These are phyloP conservation scores for Morella rubra DNA, from an alignment of 306 rosid genomes.

Conservation along the genomic window DNA sequence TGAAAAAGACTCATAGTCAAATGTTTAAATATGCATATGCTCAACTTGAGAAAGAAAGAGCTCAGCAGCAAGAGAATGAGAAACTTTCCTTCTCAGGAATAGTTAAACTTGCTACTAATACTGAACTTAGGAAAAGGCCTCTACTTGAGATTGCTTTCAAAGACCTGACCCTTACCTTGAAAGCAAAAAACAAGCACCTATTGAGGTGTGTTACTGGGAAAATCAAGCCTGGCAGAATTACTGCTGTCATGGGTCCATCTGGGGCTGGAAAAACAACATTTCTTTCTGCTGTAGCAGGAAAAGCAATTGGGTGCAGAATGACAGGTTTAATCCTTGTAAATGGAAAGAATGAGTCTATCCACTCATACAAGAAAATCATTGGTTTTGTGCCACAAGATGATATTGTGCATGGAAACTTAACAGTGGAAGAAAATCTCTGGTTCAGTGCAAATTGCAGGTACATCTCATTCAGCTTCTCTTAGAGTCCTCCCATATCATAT, in stretches of 20 bases:
- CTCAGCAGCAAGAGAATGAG: conserved; percentile 69
- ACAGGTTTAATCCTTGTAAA: conserved; percentile 80
- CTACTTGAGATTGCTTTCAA: conserved; percentile 85
- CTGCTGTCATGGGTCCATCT: conserved; percentile 98
- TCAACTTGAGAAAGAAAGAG: conserved; percentile 92
- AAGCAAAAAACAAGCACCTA: conserved; percentile 70
- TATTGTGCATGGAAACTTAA: conserved; percentile 90
- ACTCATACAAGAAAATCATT: conserved; percentile 78
- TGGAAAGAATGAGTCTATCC: conserved; percentile 77
- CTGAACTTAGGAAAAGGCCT: conserved; percentile 60
- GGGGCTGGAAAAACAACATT: conserved; percentile 98
- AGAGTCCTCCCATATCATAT: conserved; percentile 20
- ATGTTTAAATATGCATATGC: conserved; percentile 81
- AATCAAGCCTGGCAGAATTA: conserved; percentile 88
- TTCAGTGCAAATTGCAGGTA: conserved; percentile 98
- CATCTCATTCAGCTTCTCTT: conserved; percentile 22
- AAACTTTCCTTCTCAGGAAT: conserved; percentile 87
- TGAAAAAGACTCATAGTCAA: conserved; percentile 67
- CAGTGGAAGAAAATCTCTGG: conserved; percentile 99
- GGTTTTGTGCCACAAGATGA: conserved; percentile 99
- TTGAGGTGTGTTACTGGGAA: conserved; percentile 84
- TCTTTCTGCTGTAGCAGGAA: conserved; percentile 93
- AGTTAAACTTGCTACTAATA: conserved; percentile 68
- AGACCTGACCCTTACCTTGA: conserved; percentile 80
- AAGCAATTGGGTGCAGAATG: conserved; percentile 70